Evolutionary conservation across 1,284 basidiomycete species (phyloP), one percentile per base, ranked within the genome.

Genomic region (Cutaneotrichosporon mucoides): DNA sequence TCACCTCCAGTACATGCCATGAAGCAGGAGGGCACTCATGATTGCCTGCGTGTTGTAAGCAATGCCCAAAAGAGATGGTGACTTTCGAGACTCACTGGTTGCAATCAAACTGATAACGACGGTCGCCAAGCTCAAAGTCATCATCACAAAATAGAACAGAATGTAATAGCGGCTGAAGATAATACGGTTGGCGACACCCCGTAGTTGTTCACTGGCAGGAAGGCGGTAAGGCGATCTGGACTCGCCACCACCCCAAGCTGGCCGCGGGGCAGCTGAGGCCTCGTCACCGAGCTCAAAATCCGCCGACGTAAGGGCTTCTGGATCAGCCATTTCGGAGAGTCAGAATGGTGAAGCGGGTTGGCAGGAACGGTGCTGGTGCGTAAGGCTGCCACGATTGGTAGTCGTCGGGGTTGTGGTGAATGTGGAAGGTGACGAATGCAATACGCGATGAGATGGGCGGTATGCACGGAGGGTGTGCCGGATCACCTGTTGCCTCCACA

Each of bases 1-100:
- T 86, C 51, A 96, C 80, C 76, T 97, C 93, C 66, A 97, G 82
- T 38, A 95, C 81, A 75, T 92, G 95, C 81, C 96, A 96, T 3
- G 89, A 79, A 2, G 76, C 53, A 0, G 77, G 76, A 2, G 80
- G 80, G 46, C 81, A 81, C 45, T 76, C 52, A 5, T 63, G 51
- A 4, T 61, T 59, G 52, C 71, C 73, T 73, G 37, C 6, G 2
- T 24, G 15, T 42, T 49, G 13, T 24, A 35, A 47, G 24, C 15
- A 13, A 12, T 15, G 6, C 12, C 3, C 7, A 35, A 69, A 70
- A 63, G 7, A 11, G 24, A 24, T 24, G 24, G 24, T 24, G 24
- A 24, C 24, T 24, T 24, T 24, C 24, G 24, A 37, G 11, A 6
- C 53, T 45, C 64, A 76, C 75, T 68, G 15, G 72, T 75, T 15